Base-by-base conservation (phyloP, 257 asterid genomes). In the Solanum ahanhuiri region DNA sequence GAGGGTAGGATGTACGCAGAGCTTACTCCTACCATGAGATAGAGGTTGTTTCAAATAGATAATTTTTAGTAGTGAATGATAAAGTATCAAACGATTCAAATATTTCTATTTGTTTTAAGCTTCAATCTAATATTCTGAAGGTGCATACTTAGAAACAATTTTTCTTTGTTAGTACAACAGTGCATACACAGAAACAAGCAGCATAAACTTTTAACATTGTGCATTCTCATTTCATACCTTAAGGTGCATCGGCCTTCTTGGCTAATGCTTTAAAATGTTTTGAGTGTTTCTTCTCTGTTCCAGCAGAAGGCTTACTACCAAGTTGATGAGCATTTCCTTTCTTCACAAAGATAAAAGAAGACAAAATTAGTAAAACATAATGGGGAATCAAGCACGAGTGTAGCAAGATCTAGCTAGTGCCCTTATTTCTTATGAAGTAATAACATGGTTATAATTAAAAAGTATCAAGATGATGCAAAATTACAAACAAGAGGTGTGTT, bases 301-400 rank as follows among this genome's bases (percentile, higher is more conserved):
- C 98, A 81, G 96, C 90, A 87, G 94, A 94, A 87, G 98, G 91
- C 90, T 95, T 92, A 37, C 95, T 96, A 88, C 94, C 98, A 35
- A 95, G 94, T 70, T 93, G 95, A 91, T 95, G 98, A 90, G 92
- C 98, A 90, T 96, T 91, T 85, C 95, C 92, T 93, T 96, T 98
- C 99, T 96, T 71, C 25, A 69, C 86, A 86, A 81, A 86, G 82
- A 85, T 33, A 28, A 89, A 41, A 64, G 20, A 12, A 5, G 63
- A 41, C 37, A 2, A 84, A 6, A 34, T 57, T 69, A 12, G 43
- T 25, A 43, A 58, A 35, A 60, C 81, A 86, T 4, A 6, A 43
- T 2, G 25, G 25, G 71, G 77, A 83, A 87, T 41, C 72, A 10
- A 43, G 28, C 45, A 86, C 34, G 67, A 30, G 69, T 2, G 7